These are phyloP conservation scores for Grammothele lineata DNA, from an alignment of 768 basidiomycete genomes.

Conservation along the genomic window DNA sequence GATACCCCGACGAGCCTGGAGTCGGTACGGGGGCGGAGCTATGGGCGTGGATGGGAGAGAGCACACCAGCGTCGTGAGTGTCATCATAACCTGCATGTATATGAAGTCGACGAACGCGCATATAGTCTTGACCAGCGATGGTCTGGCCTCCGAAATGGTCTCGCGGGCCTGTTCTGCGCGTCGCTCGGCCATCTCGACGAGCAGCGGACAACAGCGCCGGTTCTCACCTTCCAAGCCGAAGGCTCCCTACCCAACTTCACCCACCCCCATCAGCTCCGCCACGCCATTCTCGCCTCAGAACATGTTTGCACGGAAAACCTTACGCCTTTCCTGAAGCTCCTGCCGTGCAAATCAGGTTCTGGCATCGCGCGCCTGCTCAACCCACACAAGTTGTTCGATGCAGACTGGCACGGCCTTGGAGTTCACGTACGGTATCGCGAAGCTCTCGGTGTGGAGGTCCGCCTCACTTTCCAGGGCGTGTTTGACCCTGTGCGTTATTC, in stretches of 20 bases:
- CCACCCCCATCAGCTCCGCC: conserved; percentile 53
- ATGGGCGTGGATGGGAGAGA: conserved; percentile 87
- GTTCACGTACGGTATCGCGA: conserved; percentile 67
- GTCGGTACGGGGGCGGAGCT: conserved; percentile 87
- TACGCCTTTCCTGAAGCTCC: conserved; percentile 90
- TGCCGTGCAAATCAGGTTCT: conserved; percentile 88
- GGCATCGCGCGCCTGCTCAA: conserved; percentile 83
- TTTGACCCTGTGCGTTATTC: conserved; percentile 67
- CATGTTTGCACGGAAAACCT: conserved; percentile 97
- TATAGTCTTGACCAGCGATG: conserved; percentile 72
- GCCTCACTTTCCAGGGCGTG: conserved; percentile 70
- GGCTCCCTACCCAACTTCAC: conserved; percentile 50
- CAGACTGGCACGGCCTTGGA: conserved; percentile 88
- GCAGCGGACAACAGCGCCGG: conserved; percentile 68
- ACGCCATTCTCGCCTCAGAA: conserved; percentile 77
- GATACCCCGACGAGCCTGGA: conserved; percentile 68
- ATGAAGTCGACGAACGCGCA: neutral
- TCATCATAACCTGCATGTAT: neutral
- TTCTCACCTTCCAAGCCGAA: conserved; percentile 54
- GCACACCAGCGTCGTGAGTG: conserved; percentile 14
- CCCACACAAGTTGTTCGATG: conserved; percentile 82
- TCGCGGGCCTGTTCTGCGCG: conserved; percentile 93
- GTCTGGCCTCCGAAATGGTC: conserved; percentile 80
- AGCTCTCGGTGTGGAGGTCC: conserved; percentile 52
- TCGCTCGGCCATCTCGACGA: conserved; percentile 78